These are phyloP conservation scores for Mortierella sp. DNA, from an alignment of 371 early-diverging fungal species.

Conservation along the genomic window DNA sequence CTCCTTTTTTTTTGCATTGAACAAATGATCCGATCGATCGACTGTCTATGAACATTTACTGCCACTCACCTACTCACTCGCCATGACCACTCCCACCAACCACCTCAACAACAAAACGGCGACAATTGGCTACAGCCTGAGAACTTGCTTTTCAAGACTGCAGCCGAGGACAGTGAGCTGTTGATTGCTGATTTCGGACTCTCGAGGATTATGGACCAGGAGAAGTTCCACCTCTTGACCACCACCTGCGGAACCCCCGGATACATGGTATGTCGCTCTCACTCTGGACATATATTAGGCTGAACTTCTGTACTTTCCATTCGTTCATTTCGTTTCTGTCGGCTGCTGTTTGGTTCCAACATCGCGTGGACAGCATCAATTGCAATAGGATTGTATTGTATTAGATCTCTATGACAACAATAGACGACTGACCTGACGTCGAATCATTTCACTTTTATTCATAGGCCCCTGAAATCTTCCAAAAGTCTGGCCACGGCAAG, in stretches of 20 bases:
- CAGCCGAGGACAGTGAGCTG: conserved; percentile 78
- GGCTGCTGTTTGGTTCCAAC: conserved; percentile 3
- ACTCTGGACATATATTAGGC: conserved; percentile 53
- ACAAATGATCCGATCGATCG: conserved; percentile 3
- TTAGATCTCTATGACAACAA: background rate
- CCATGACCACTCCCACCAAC: background rate
- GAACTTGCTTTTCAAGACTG: conserved; percentile 86
- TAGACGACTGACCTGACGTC: background rate
- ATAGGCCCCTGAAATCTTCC: conserved; percentile 87
- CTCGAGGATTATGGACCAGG: conserved; percentile 84
- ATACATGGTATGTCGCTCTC: conserved; percentile 72
- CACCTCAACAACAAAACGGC: conserved; percentile 4
- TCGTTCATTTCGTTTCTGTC: background rate
- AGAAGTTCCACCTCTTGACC: conserved; percentile 80
- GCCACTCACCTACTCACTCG: background rate
- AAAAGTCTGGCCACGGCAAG: conserved; percentile 76
- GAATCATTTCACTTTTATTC: conserved; percentile 21
- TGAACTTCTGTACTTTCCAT: conserved; percentile 21
- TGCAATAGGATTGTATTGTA: background rate
- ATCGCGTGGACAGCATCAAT: background rate
- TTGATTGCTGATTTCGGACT: conserved; percentile 95
- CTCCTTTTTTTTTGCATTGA: background rate
- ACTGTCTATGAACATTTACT: background rate
- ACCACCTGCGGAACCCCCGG: conserved; percentile 92
- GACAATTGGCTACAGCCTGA: conserved; percentile 73